These are phyloP conservation scores for Botrytis fabae DNA, from an alignment of 2,329 filamentous ascomycete species.

Conservation along the genomic window DNA sequence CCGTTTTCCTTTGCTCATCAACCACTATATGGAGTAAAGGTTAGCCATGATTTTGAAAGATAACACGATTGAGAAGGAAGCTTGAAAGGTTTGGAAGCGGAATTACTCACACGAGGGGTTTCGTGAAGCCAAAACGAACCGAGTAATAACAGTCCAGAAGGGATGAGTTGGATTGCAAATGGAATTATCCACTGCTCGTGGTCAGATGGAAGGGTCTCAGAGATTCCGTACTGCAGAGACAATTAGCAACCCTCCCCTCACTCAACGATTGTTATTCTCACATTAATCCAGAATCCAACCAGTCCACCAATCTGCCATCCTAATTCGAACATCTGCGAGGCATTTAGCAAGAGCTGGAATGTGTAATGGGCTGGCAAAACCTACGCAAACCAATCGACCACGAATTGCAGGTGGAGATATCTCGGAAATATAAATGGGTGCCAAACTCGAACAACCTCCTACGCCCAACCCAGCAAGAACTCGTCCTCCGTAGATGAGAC, in stretches of 20 bases:
- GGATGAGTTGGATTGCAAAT: conserved; percentile 63
- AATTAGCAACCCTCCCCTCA: conserved; percentile 33
- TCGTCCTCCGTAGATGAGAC: conserved; percentile 30
- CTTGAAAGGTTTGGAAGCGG: neutral
- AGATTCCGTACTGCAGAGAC: conserved; percentile 56
- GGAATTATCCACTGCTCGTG: conserved; percentile 64
- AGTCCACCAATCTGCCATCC: conserved; percentile 64
- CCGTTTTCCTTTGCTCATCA: conserved; percentile 61
- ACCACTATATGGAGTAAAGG: conserved; percentile 52
- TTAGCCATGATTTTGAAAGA: neutral
- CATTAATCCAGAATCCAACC: conserved; percentile 65
- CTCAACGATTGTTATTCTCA: conserved; percentile 39
- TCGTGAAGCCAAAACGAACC: conserved; percentile 63
- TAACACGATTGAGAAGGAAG: neutral
- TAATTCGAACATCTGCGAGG: conserved; percentile 57
- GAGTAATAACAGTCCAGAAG: conserved; percentile 60
- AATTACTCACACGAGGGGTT: conserved; percentile 52
- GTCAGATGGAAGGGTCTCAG: conserved; percentile 26
- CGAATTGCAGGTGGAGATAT: conserved; percentile 35
- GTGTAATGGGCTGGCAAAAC: neutral
- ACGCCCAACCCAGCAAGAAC: conserved; percentile 33
- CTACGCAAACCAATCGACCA: conserved; percentile 22
- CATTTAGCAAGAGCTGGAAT: neutral
- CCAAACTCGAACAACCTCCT: conserved; percentile 53
- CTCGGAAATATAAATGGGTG: conserved; percentile 49